Evolutionary conservation across 257 asterid genomes (phyloP), one percentile per base, ranked within the genome.

Genomic region (Przewalskia tangutica): DNA sequence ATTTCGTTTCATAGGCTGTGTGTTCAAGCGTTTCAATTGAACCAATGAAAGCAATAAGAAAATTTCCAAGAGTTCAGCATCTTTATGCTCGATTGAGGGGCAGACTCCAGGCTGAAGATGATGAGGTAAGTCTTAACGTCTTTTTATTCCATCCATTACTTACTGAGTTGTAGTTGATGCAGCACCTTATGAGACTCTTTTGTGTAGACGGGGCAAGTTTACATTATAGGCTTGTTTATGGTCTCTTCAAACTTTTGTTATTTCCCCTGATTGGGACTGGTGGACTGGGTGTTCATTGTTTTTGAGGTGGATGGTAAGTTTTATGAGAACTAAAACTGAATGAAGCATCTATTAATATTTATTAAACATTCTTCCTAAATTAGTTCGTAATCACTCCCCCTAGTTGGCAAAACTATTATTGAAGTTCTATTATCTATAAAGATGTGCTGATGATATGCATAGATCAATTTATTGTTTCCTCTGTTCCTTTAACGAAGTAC

Each of bases 1-100:
- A 71, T 83, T 71, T 70, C 51, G 44, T 84, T 58, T 76, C 85
- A 83, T 82, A 95, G 98, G 91, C 87, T 50, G 84, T 92, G 18
- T 96, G 98, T 85, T 85, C 93, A 81, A 85, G 86, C 83, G 91
- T 93, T 42, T 38, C 81, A 70, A 86, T 90, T 82, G 90, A 93
- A 79, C 99, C 98, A 56, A 86, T 89, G 91, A 96, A 96, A 91
- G 91, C 92, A 76, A 84, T 96, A 48, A 87, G 98, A 46, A 96
- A 94, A 84, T 97, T 94, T 59, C 84, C 93, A 27, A 92, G 98
- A 66, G 91, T 94, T 76, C 99, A 94, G 82, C 99, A 96, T 89
- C 99, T 96, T 84, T 96, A 96, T 78, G 95, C 97, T 83, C 92
- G 88, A 84, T 85, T 96, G 83, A 84, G 90, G 2, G 98, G 97